Conservation (phyloP, 257 asterid genomes). For the Lantana camara region DNA sequence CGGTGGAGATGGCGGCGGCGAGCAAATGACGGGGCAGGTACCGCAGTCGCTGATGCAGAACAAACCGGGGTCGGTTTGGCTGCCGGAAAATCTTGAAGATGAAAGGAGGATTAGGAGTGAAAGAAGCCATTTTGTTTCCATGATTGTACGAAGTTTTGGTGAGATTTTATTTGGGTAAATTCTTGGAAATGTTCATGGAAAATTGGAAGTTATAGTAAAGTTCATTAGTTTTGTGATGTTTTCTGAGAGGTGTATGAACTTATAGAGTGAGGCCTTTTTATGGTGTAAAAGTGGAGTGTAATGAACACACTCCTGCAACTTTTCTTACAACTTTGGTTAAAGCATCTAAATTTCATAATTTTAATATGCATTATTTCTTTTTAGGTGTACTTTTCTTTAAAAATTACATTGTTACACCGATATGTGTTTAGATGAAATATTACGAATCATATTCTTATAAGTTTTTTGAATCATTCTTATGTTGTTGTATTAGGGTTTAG, state of each 20-base stretch:
- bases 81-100: conserved; percentile 26
- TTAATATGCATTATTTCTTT: too few species aligned
- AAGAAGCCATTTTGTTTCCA: conserved; percentile 28
- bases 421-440: too few species aligned
- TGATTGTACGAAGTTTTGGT: conserved; percentile 22
- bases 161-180: conserved; percentile 32
- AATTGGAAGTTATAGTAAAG: conserved; percentile 1
- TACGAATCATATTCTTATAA: too few species aligned
- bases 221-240: conserved; percentile 23
- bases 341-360: background rate
- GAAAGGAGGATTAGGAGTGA: conserved; percentile 29
- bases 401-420: too few species aligned
- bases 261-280: conserved; percentile 30
- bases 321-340: conserved; percentile 8
- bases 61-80: conserved; percentile 38
- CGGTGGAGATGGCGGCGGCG: conserved; percentile 58
- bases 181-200: background rate
- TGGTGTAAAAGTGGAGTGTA: background rate
- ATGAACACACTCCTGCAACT: conserved; percentile 16
- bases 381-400: too few species aligned
- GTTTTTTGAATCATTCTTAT: too few species aligned
- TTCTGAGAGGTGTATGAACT: conserved; percentile 4
- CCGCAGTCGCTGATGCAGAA: conserved; percentile 73
- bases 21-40: conserved; percentile 76
- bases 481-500: too few species aligned